A percentile compares a stretch with the other conserved stretches of the same genome.
Evolutionary conservation across 495 filamentous ascomycete species (phyloP).

Genomic region (Penicillium bovifimosum): DNA sequence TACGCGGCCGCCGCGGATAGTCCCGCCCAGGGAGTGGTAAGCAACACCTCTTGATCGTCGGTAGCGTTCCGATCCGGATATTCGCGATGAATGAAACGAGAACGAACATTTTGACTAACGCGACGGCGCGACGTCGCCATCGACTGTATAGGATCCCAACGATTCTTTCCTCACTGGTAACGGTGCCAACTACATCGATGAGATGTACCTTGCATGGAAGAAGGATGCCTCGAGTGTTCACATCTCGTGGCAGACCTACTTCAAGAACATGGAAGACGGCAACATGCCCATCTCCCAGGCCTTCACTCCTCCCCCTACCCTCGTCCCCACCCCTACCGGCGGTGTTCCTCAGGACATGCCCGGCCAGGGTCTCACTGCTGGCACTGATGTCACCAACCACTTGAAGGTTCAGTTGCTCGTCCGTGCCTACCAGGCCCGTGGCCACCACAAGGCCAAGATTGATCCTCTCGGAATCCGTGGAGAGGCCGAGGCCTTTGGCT

Average conservation of each 20-base stretch:
- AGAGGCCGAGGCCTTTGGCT: constrained; percentile 78
- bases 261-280: constrained; percentile 97
- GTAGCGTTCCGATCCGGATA: constrained; percentile 6
- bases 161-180: constrained; percentile 94
- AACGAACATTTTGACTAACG: constrained; percentile 24
- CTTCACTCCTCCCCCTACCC: constrained; percentile 89
- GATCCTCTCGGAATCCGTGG: constrained; percentile 92
- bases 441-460: constrained; percentile 96
- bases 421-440: constrained; percentile 94
- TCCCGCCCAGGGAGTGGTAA: constrained; percentile 33
- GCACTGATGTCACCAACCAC: constrained; percentile 87
- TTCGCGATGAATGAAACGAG: constrained; percentile 4
- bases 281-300: constrained; percentile 96
- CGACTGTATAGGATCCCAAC: constrained; percentile 60
- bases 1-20: constrained; percentile 55
- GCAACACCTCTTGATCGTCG: constrained; percentile 13
- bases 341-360: constrained; percentile 73
- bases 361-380: constrained; percentile 62
- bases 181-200: constrained; percentile 97
- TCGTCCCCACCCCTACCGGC: constrained; percentile 73
- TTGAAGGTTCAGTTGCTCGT: constrained; percentile 96
- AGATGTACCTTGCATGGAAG: constrained; percentile 99
- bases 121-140: constrained; percentile 15
- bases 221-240: constrained; percentile 89
- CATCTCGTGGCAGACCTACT: constrained; percentile 98